Base-by-base conservation (phyloP, 2,329 filamentous ascomycete species). In the Fusarium setosum region DNA sequence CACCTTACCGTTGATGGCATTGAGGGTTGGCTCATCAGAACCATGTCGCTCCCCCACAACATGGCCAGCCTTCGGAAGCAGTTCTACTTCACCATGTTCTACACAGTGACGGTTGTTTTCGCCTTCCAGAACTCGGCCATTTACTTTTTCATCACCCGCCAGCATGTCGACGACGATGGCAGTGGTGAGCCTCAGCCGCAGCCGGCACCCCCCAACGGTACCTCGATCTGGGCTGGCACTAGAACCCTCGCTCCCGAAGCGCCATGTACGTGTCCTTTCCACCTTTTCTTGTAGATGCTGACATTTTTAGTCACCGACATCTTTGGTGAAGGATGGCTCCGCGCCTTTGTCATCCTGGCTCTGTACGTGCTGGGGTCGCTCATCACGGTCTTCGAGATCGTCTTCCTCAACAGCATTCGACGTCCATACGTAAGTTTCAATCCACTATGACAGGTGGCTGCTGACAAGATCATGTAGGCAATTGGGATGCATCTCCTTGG, bases 351-450 rank as follows among this genome's bases (percentile, higher is more conserved):
- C 59, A 75, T 84, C 44, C 67, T 84, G 68, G 84, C 83, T 48
- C 63, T 86, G 40, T 83, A 81, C 69, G 77, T 72, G 9, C 72
- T 82, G 55, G 79, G 79, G 4, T 78, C 82, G 5, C 47, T 79
- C 29, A 74, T 84, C 60, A 83, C 81, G 63, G 62, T 80, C 9
- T 56, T 81, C 29, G 84, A 86, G 75, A 78, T 82, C 1, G 56
- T 83, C 31, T 76, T 79, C 56, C 76, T 86, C 75, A 86, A 86
- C 73, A 86, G 83, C 70, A 84, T 86, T 75, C 83, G 82, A 67
- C 80, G 82, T 50, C 83, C 80, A 50, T 78, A 77, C 45, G 84
- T 86, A 71, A 71, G 81, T 73, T 12, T 21, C 15, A 12, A 5
- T 21, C n/a, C 26, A 8, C 10, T 5, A 2, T 3, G 4, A 13